Evolutionary conservation across 2,329 filamentous ascomycete genomes (phyloP).

Genomic region (Colletotrichum tanaceti): DNA sequence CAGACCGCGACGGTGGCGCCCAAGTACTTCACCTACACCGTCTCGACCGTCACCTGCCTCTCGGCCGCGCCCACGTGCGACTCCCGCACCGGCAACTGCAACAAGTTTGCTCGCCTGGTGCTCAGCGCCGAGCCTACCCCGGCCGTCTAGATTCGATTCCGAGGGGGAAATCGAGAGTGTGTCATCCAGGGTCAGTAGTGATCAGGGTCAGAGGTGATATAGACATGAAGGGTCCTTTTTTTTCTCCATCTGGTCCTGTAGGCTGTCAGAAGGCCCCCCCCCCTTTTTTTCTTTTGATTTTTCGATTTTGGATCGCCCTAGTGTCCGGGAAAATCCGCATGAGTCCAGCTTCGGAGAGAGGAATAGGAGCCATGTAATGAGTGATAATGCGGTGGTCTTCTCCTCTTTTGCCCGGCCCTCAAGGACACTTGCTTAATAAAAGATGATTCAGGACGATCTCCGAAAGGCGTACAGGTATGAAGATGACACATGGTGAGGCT

Average conservation of each 20-base stretch:
- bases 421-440: neutral
- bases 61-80: slow-evolving; percentile 17
- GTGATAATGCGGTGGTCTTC: neutral
- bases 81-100: slow-evolving; percentile 31
- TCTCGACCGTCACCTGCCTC: slow-evolving; percentile 19
- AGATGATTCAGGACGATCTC: neutral
- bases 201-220: too few species aligned
- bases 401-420: neutral
- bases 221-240: neutral
- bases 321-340: neutral
- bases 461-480: too few species aligned
- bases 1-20: slow-evolving; percentile 17
- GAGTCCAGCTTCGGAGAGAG: neutral
- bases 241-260: neutral
- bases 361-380: neutral
- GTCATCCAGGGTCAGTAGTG: neutral
- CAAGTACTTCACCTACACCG: slow-evolving; percentile 17
- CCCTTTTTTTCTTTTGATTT: neutral
- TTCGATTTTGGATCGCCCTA: neutral
- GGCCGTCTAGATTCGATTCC: neutral
- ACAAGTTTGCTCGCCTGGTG: slow-evolving; percentile 25
- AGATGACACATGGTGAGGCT: too few species aligned
- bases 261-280: neutral
- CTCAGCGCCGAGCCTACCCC: slow-evolving; percentile 21
- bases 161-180: neutral